Evolutionary conservation across 108 stramenopile genomes (phyloP).

Genomic region (Cyclotella baltica): DNA sequence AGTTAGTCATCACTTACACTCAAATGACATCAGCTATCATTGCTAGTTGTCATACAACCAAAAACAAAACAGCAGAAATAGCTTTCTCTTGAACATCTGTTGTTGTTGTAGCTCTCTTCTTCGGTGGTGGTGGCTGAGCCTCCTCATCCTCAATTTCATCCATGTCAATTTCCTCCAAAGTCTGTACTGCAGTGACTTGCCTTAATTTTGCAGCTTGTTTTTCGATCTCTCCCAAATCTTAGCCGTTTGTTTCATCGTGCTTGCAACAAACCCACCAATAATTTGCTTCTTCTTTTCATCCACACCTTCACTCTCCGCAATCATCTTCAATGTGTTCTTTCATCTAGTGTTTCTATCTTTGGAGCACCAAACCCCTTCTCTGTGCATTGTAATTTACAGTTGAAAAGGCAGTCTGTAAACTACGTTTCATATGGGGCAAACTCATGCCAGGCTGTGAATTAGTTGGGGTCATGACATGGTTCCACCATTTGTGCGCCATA

Average conservation of each 20-base stretch:
- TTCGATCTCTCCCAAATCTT: conserved; percentile 87
- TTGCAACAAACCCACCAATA: conserved; percentile 63
- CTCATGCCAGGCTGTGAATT: conserved; percentile 97
- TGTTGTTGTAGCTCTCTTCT: background rate
- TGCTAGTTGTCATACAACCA: conserved; percentile 62
- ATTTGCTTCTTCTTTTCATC: conserved; percentile 51
- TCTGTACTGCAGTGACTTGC: conserved; percentile 54
- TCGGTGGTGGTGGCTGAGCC: conserved; percentile 30
- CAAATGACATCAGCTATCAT: conserved; percentile 9
- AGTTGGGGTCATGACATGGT: conserved; percentile 85
- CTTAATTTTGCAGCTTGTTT: conserved; percentile 84
- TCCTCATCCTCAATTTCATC: conserved; percentile 66
- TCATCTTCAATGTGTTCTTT: conserved; percentile 87
- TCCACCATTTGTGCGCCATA: conserved; percentile 98
- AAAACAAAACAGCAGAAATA: conserved; percentile 81
- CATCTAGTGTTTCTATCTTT: conserved; percentile 64
- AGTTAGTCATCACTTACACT: background rate
- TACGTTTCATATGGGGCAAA: conserved; percentile 95
- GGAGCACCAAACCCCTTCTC: conserved; percentile 71
- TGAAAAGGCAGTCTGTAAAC: conserved; percentile 92
- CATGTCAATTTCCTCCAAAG: conserved; percentile 86
- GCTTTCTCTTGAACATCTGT: conserved; percentile 63
- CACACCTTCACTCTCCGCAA: conserved; percentile 81
- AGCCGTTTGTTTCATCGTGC: conserved; percentile 63
- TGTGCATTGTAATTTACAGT: conserved; percentile 94